Base-by-base conservation (phyloP, 495 filamentous ascomycete species). In the Zalerion maritima region DNA sequence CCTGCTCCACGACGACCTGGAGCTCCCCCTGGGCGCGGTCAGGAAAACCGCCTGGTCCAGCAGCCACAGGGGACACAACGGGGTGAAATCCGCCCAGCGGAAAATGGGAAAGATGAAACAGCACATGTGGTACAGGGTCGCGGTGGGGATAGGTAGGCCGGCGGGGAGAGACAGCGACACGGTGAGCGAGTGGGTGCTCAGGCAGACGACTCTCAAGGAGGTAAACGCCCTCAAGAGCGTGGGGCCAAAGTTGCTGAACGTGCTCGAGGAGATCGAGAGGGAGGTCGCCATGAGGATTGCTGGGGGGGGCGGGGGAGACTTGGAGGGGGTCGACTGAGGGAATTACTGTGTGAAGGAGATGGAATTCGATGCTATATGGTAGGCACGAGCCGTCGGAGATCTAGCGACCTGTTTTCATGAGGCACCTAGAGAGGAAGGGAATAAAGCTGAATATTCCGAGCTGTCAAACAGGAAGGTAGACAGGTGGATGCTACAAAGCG, bases 1-100 rank as follows among this genome's bases (percentile, higher is more conserved):
- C 2, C 53, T 93, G 2, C 55, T 93, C 16, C 81, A 93, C 52
- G 84, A 93, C 43, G 84, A 92, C 44, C 52, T 93, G 6, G 83
- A 93, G 45, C 60, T 63, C 24, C 53, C 60, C 14, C 40, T 81
- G 7, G 81, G 82, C 1, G 67, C 62, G 21, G 57, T 91, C 4
- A 75, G 60, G 22, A 21, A 71, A 50, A 40, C 59, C 47, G 26
- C 40, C 24, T 57, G 69, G 67, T 26, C 74, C 50, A 46, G 50
- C 59, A 82, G 78, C 52, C 48, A 71, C 20, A 60, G 69, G 10
- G 84, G 84, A 0, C 84, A 93, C 48, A 84, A 86, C 36, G 84
- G 84, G 4, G 36, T 93, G 22, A 81, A 77, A 49, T 80, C 73
- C 43, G 57, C 73, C 10, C 55, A 71, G 28, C 54, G 54, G 19